Evolutionary conservation across 2,329 filamentous ascomycete species (phyloP), one percentile per base, ranked within the genome.

Genomic region (Botrytis deweyae): DNA sequence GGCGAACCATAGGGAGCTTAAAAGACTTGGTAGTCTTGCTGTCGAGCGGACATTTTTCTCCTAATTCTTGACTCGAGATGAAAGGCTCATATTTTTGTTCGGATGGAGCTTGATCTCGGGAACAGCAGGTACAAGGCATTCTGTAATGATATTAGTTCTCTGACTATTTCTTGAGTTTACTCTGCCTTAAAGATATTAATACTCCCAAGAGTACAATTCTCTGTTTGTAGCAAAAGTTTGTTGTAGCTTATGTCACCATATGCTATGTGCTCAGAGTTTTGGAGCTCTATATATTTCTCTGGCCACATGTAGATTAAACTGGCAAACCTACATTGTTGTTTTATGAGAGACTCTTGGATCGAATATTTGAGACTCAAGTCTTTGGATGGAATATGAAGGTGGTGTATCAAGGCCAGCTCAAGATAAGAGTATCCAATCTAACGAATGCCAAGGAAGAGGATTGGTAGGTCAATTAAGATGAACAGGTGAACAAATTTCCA

Each of bases 101-200:
- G 3, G 18, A 8, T 14, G 36, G 6, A 22, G 14, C 25, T 55
- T 25, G 22, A 40, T 6, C 40, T 46, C 14, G 33, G 5, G 10
- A 10, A 40, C 58, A 49, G 12, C 59, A 65, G 38, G 20, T 22
- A 20, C 69, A 71, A 71, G 42, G 4, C 69, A 71, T 71, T 52
- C 33, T 68, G 49, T 22, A 0, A 40, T 55, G 33, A 29, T 8
- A 6, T 68, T 3, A 55, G 65, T 14, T 40, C 22, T 52, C 14
- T 40, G 33, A 40, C 22, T 25, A 12, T 1, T 58, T 36, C 9
- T 36, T 20, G 1, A 20, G 22, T 20, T 49, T 2, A 9, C n/a
- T 38, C 6, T 18, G 12, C 5, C 3, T 10, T 8, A 8, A n/a
- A 8, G 9, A 25, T 16, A 36, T 2, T 4, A 6, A 25, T 38